Conservation (phyloP, 2,329 filamentous ascomycete species). For the Neocatenulostroma microsporum region DNA sequence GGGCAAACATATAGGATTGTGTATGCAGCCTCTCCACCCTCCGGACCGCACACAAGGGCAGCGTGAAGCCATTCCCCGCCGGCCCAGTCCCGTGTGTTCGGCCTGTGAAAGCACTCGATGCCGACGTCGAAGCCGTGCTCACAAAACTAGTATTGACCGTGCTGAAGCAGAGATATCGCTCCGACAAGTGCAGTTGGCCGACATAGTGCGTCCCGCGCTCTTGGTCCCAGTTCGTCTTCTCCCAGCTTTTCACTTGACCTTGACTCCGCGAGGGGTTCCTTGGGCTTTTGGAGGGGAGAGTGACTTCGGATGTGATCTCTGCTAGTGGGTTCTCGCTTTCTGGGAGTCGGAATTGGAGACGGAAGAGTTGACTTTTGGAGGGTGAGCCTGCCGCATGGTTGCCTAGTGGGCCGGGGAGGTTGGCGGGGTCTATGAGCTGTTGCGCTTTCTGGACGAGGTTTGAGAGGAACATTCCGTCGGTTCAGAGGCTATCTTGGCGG, state of each 20-base stretch:
- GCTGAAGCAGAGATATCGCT: slow-evolving; percentile 93
- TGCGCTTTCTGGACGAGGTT: slow-evolving; percentile 93
- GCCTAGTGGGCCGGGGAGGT: slow-evolving; percentile 48
- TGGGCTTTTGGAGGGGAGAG: slow-evolving; percentile 61
- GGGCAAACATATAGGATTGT: slow-evolving; percentile 82
- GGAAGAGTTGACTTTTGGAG: slow-evolving; percentile 87
- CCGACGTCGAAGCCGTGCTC: slow-evolving; percentile 67
- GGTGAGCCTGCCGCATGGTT: slow-evolving; percentile 53
- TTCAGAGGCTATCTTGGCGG: no score
- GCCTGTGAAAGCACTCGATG: slow-evolving; percentile 78
- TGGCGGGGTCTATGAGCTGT: slow-evolving; percentile 84
- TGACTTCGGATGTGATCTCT: slow-evolving; percentile 94
- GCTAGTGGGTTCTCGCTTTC: slow-evolving; percentile 86
- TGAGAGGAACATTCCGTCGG: slow-evolving; percentile 63
- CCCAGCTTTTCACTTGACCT: slow-evolving; percentile 42
- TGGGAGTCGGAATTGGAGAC: slow-evolving; percentile 91
- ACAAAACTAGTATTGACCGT: slow-evolving; percentile 85
- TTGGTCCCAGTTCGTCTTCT: slow-evolving; percentile 59
- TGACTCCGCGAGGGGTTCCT: slow-evolving; percentile 12
- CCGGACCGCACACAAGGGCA: slow-evolving; percentile 84
- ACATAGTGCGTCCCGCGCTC: slow-evolving; percentile 66
- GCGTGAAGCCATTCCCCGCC: slow-evolving; percentile 89
- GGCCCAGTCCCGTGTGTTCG: slow-evolving; percentile 90
- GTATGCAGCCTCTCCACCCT: slow-evolving; percentile 89
- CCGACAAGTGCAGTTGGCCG: slow-evolving; percentile 87